phyloP scores from a whole-genome alignment of 805 yeast species.

The Debaryomyces castellii region DNA sequence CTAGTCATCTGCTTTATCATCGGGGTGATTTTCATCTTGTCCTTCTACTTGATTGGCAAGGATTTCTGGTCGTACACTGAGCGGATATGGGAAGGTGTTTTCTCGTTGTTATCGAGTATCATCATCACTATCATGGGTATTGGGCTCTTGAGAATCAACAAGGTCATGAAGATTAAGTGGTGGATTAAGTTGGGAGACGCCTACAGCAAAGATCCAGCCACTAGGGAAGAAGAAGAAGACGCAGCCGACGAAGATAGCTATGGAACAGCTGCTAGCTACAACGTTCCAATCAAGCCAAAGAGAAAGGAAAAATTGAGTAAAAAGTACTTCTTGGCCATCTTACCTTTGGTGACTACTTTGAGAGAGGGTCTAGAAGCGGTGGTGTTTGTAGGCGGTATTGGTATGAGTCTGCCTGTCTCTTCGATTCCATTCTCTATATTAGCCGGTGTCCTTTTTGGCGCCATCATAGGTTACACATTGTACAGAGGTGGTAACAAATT shows the following conservation, averaged over 20 bases:
- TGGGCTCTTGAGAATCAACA: constrained; percentile 75
- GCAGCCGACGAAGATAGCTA: not conserved
- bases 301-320: constrained; percentile 35
- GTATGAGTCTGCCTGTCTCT: constrained; percentile 63
- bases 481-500: constrained; percentile 79
- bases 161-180: constrained; percentile 78
- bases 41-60: constrained; percentile 75
- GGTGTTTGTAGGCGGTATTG: constrained; percentile 85
- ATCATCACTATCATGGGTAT: constrained; percentile 87
- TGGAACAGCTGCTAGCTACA: not conserved
- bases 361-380: constrained; percentile 93
- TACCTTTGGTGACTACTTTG: constrained; percentile 83
- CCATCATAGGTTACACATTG: constrained; percentile 60
- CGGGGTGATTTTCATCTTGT: constrained; percentile 67
- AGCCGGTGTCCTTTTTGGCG: constrained; percentile 59
- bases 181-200: constrained; percentile 46
- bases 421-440: constrained; percentile 56
- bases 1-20: constrained; percentile 64
- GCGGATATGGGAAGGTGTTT: constrained; percentile 84
- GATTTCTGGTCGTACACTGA: constrained; percentile 89
- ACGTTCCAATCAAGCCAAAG: not conserved
- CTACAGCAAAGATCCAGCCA: constrained; percentile 17
- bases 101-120: constrained; percentile 73
- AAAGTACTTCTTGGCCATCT: constrained; percentile 67
- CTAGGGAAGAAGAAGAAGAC: not conserved